Evolutionary conservation across 208 protist genomes (phyloP), one percentile per base, ranked within the genome.

Genomic region (Angomonas ambiguus): DNA sequence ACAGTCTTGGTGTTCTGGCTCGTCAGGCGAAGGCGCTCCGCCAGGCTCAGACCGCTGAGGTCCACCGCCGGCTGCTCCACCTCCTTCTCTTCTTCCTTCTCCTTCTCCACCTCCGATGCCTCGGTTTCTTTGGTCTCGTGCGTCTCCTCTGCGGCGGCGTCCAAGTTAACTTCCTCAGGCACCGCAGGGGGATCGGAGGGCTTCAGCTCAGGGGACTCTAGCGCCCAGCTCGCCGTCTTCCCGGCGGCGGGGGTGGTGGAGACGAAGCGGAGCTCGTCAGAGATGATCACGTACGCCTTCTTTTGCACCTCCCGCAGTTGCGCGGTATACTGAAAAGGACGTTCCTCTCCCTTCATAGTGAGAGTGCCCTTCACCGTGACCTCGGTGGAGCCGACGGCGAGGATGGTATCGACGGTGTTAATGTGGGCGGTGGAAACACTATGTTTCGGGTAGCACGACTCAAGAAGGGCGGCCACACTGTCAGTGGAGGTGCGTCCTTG

Each of bases 251-350:
- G n/a, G 42, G 31, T 33, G 38, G 64, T 30, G 16, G 24, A 32
- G 18, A 51, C 60, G 33, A 73, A 73, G 30, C 67, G 75, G 27
- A 87, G 62, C 48, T 59, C 60, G 55, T 93, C 87, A 51, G 42
- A 41, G n/a, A 76, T 72, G 62, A 93, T 83, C 41, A 70, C 79
- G 74, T 80, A 91, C 42, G 60, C 74, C 16, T 79, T 74, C 25
- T 51, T 38, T 38, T 62, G 41, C 57, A 82, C 63, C 73, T 93
- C 79, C 25, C 69, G 76, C 56, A 93, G 64, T 56, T 83, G 76
- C 51, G 89, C 70, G 58, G 82, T 77, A 68, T 93, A 83, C 2
- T 71, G 77, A 62, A 93, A 93, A 31, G 67, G 33, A 42, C 81
- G 77, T 28, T 31, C 27, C 32, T 18, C 56, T 8, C 55, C 33